Conservation (phyloP, 495 filamentous ascomycete species). For the Penicilliopsis zonata region DNA sequence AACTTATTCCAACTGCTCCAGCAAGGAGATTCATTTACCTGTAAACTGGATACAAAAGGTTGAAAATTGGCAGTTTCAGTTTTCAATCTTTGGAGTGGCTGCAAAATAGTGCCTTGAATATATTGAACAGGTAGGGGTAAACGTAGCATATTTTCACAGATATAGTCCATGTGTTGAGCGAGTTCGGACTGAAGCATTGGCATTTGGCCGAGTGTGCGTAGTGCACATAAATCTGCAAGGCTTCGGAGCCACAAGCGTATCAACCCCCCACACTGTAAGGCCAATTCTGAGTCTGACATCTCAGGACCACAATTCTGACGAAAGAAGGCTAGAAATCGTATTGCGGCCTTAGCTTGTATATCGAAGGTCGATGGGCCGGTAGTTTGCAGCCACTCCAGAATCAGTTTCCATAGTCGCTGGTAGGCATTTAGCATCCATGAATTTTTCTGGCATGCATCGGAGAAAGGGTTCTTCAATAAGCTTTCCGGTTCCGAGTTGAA, state of each 20-base stretch:
- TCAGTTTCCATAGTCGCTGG: slow-evolving; percentile 21
- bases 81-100: slow-evolving; percentile 14
- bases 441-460: slow-evolving; percentile 18
- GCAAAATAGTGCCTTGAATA: slow-evolving; percentile 12
- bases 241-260: slow-evolving; percentile 17
- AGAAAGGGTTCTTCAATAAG: slow-evolving; percentile 4
- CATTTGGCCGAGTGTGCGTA: slow-evolving; percentile 7
- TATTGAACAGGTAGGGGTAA: slow-evolving; percentile 6
- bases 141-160: slow-evolving; percentile 3
- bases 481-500: slow-evolving; percentile 2
- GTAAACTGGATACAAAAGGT: slow-evolving; percentile 13
- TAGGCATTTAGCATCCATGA: slow-evolving; percentile 25
- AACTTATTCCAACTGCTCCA: no score
- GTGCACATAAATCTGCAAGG: slow-evolving; percentile 15
- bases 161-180: slow-evolving; percentile 14
- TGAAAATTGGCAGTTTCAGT: slow-evolving; percentile 5
- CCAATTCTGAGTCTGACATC: slow-evolving; percentile 4
- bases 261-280: slow-evolving; percentile 15
- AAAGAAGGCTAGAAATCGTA: slow-evolving; percentile 15
- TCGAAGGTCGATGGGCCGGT: slow-evolving; percentile 5
- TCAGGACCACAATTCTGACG: slow-evolving; percentile 7
- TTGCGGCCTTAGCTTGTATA: slow-evolving; percentile 8
- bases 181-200: slow-evolving; percentile 16
- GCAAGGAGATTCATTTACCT: slow-evolving; percentile 17
- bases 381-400: slow-evolving; percentile 16